phyloP scores from a whole-genome alignment of 2,329 filamentous ascomycete species.

The Aureobasidium sp. region DNA sequence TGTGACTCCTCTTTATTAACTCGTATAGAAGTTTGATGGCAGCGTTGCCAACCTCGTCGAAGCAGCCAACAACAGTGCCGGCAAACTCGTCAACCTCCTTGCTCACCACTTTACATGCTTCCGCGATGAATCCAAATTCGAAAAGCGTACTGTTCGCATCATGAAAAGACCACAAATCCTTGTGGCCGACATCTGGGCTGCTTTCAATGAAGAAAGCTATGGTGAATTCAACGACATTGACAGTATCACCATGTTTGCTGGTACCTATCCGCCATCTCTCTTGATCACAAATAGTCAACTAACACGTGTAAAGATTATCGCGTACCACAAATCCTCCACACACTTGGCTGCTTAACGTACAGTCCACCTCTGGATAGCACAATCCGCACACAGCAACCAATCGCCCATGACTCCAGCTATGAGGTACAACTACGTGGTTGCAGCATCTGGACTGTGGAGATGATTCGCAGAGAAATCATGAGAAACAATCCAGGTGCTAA shows the following conservation, averaged over 20 bases:
- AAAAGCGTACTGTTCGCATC: constrained; percentile 67
- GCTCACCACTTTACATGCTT: constrained; percentile 79
- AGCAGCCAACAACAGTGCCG: constrained; percentile 69
- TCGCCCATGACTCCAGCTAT: constrained; percentile 66
- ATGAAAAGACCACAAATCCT: constrained; percentile 95
- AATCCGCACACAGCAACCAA: constrained; percentile 54
- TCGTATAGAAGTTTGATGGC: constrained; percentile 59
- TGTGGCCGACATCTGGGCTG: constrained; percentile 93
- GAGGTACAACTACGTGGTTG: constrained; percentile 86
- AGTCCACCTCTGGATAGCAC: constrained; percentile 68
- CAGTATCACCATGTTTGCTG: constrained; percentile 94
- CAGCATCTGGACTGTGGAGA: constrained; percentile 92
- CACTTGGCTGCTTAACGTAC: constrained; percentile 73
- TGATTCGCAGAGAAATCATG: constrained; percentile 74
- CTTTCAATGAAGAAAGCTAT: constrained; percentile 72
- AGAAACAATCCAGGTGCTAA: constrained; percentile 59
- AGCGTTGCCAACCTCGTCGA: constrained; percentile 65
- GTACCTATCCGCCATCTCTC: constrained; percentile 23
- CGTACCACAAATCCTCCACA: constrained; percentile 84
- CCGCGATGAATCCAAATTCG: constrained; percentile 68
- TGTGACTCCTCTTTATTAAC: background rate
- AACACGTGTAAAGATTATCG: constrained; percentile 60
- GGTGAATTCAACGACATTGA: constrained; percentile 85
- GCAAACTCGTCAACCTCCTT: constrained; percentile 75
- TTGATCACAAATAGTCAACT: background rate